Evolutionary conservation across 371 early-diverging fungal genomes (phyloP), one percentile per base, ranked within the genome.

Genomic region (Thermomucor indicae-seudaticae): DNA sequence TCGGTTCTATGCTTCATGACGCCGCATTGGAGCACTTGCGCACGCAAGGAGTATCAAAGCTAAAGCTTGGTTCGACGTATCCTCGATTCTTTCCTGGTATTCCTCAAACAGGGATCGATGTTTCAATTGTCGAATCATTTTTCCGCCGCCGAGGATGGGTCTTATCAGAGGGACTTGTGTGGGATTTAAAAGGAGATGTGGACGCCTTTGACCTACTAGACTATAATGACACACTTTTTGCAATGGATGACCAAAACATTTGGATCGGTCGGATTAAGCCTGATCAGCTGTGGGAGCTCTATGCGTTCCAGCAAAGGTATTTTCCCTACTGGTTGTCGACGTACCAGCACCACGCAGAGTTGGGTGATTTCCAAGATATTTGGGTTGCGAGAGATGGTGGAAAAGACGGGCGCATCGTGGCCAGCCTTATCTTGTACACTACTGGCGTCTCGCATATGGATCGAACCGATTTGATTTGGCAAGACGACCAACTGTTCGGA

Each of bases 21-120:
- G 37, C 38, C 23, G 68, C 67, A 6, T 28, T 72, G 29, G 55
- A 57, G 5, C 17, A 51, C n/a, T 43, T 76, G 28, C 47, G 57
- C 25, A 42, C 52, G 5, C 40, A 50, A 24, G 55, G 60, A 0
- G 49, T 27, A 20, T 38, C 31, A 1, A 14, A 14, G 6, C 22
- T 35, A 10, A 41, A 62, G 6, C 52, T 76, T 1, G 77, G 77
- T 2, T 55, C 73, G 20, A 67, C 58, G 1, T 67, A 68, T 51
- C 77, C 77, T 16, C 71, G 77, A n/a, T 68, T 76, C 57, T 76
- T 72, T 41, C 64, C 62, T 44, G 77, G 77, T 28, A 47, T 76
- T 1, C 77, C 73, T 17, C 50, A 62, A 19, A 48, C 27, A 6
- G 42, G 29, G 2, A 47, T 53, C 12, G 53, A 62, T 17, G 37